These are phyloP conservation scores for Claviceps spartinae DNA, from an alignment of 2,329 filamentous ascomycete species.

Conservation along the genomic window DNA sequence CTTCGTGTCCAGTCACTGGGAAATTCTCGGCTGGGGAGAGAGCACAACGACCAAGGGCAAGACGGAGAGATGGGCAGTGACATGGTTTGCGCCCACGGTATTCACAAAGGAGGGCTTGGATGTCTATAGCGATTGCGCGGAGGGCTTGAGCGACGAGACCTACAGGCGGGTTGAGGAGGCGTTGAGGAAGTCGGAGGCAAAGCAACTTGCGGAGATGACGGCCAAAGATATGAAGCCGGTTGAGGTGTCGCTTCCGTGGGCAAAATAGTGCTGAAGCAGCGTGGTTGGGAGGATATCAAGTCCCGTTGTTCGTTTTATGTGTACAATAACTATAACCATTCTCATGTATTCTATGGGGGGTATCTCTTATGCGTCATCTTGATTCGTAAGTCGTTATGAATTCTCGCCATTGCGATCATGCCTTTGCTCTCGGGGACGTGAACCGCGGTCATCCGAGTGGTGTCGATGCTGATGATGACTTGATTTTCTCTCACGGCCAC, in stretches of 20 bases:
- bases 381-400: background rate
- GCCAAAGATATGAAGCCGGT: constrained; percentile 36
- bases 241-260: constrained; percentile 39
- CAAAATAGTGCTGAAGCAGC: constrained; percentile 11
- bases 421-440: constrained; percentile 7
- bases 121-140: constrained; percentile 52
- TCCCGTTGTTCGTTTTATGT: background rate
- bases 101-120: constrained; percentile 77
- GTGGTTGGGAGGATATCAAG: background rate
- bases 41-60: constrained; percentile 23
- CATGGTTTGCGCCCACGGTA: constrained; percentile 70
- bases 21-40: constrained; percentile 65
- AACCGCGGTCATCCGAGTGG: constrained; percentile 7
- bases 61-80: constrained; percentile 59
- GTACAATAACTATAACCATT: background rate
- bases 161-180: constrained; percentile 41
- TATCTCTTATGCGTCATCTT: background rate
- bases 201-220: constrained; percentile 38
- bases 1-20: constrained; percentile 66
- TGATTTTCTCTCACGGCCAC: constrained; percentile 2
- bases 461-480: constrained; percentile 9
- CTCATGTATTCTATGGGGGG: background rate
- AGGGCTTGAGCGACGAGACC: constrained; percentile 45
- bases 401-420: constrained; percentile 3
- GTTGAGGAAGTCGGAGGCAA: constrained; percentile 32